phyloP scores from a whole-genome alignment of 2,329 filamentous ascomycete genomes.

The Grosmannia huntii region DNA sequence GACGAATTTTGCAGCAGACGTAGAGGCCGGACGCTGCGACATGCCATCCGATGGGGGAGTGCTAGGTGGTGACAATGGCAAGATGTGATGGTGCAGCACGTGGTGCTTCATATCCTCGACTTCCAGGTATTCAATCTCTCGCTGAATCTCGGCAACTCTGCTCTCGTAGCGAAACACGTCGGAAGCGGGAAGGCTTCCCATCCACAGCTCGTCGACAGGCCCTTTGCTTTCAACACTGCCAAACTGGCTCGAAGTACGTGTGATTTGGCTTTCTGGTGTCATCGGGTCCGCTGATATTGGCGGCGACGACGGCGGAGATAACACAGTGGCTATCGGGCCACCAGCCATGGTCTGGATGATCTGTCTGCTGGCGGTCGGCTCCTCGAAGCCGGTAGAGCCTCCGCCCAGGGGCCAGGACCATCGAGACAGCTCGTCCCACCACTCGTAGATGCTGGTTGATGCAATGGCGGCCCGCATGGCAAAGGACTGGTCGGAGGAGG shows the following conservation, averaged over 20 bases:
- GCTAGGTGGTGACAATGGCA: conserved; percentile 41
- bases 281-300: conserved; percentile 1
- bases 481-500: conserved; percentile 55
- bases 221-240: not conserved
- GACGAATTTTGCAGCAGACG: conserved; percentile 39
- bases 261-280: conserved; percentile 7
- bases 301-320: not conserved
- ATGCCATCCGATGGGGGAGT: conserved; percentile 19
- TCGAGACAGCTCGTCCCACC: conserved; percentile 56
- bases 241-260: not conserved
- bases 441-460: conserved; percentile 58
- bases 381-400: conserved; percentile 41
- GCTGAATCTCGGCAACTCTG: conserved; percentile 61
- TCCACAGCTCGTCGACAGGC: conserved; percentile 31
- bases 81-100: conserved; percentile 69
- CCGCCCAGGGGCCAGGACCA: conserved; percentile 42
- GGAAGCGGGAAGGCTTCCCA: conserved; percentile 56
- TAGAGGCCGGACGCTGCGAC: conserved; percentile 24
- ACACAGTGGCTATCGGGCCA: conserved; percentile 1
- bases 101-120: conserved; percentile 83
- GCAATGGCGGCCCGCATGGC: conserved; percentile 57
- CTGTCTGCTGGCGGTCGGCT: conserved; percentile 18
- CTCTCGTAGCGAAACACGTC: conserved; percentile 57
- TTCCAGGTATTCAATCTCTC: conserved; percentile 55
- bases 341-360: not conserved